phyloP scores from a whole-genome alignment of 2,329 filamentous ascomycete species.

The Diaporthe nobilis region DNA sequence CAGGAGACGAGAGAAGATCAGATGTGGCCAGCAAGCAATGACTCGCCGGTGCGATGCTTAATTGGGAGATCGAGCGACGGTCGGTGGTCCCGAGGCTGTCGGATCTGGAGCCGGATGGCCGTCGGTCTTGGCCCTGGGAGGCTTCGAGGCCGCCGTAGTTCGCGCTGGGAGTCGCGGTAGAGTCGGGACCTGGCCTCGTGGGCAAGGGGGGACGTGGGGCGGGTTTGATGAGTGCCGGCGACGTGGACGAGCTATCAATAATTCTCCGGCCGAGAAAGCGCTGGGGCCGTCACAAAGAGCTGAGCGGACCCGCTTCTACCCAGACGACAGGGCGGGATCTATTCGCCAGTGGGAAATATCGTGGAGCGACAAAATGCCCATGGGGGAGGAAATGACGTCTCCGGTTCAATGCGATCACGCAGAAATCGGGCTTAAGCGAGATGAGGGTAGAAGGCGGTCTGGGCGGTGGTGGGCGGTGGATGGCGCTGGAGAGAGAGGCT shows the following conservation, averaged over 20 bases:
- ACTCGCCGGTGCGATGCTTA: conserved; percentile 4
- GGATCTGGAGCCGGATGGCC: conserved; percentile 13
- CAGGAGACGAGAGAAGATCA: conserved; percentile 1
- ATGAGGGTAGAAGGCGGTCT: conserved; percentile 33
- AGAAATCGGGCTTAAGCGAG: conserved; percentile 28
- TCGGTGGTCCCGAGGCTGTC: conserved; percentile 14
- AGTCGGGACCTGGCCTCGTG: not conserved
- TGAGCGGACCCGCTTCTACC: conserved; percentile 21
- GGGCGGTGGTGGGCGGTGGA: not conserved
- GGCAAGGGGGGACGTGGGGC: conserved; percentile 32
- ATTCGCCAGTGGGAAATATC: conserved; percentile 26
- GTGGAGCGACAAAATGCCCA: conserved; percentile 34
- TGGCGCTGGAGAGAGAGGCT: not conserved
- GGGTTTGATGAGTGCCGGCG: conserved; percentile 27
- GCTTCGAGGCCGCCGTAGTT: conserved; percentile 9
- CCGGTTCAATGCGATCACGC: conserved; percentile 25
- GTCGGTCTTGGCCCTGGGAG: conserved; percentile 12
- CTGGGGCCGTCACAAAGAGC: conserved; percentile 4
- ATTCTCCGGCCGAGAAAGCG: conserved; percentile 27
- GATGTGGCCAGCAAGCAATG: conserved; percentile 35
- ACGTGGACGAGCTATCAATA: conserved; percentile 15
- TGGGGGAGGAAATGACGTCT: conserved; percentile 33
- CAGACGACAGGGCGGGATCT: conserved; percentile 20
- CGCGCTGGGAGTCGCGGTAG: conserved; percentile 12
- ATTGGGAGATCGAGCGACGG: not conserved